A percentile compares a stretch with the other conserved stretches of the same genome.
Evolutionary conservation across 176 grass and related monocot genomes (phyloP).

Genomic region (Phyllostachys edulis): DNA sequence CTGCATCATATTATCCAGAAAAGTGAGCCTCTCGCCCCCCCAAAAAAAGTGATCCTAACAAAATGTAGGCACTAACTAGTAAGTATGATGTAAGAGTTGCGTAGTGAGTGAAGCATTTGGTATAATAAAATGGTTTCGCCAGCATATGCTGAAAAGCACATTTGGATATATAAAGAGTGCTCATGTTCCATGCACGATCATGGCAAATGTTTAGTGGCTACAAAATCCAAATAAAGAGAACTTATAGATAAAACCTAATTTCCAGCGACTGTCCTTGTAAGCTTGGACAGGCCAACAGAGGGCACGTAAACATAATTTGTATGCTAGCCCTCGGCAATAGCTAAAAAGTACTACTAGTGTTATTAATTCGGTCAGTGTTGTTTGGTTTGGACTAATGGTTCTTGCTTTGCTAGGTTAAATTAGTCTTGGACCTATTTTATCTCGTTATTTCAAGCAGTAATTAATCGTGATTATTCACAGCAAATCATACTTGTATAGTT

Average conservation of each 20-base stretch:
- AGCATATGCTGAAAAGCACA: slow-evolving; percentile 12
- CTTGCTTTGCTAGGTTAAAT: background rate
- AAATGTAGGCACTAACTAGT: no score
- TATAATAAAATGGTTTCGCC: background rate
- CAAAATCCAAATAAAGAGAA: background rate
- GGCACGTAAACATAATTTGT: background rate
- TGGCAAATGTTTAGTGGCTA: background rate
- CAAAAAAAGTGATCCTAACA: no score
- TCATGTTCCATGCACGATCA: slow-evolving; percentile 3
- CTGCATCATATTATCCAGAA: background rate
- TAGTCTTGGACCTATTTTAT: background rate
- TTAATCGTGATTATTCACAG: background rate
- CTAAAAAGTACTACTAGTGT: background rate
- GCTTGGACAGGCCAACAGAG: background rate
- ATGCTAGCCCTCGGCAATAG: background rate
- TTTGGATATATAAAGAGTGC: slow-evolving; percentile 5
- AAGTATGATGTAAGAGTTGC: background rate
- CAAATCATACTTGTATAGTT: background rate
- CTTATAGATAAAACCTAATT: background rate
- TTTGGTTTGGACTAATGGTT: slow-evolving; percentile 7
- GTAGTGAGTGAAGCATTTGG: background rate
- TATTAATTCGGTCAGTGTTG: background rate
- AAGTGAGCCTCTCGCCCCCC: background rate
- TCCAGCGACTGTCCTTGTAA: background rate
- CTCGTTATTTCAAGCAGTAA: background rate